Percentiles rank a stretch among this genome's conserved stretches.
Conservation (phyloP, 2,329 filamentous ascomycete species). For the Cytospora schulzeri region DNA sequence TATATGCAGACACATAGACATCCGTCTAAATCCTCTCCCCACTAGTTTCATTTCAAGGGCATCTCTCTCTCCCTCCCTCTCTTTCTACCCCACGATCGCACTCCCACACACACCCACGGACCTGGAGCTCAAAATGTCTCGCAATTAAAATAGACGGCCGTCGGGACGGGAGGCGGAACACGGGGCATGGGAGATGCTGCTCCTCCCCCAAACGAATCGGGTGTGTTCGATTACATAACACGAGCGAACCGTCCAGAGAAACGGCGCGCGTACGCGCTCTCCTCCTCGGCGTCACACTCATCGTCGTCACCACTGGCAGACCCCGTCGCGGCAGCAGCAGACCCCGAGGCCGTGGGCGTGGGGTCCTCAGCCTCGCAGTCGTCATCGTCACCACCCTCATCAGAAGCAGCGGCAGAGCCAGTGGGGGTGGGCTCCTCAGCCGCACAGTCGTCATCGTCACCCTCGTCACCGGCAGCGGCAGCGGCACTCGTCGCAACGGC, state of each 20-base stretch:
- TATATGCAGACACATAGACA: conserved; percentile 5
- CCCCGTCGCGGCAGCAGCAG: neutral
- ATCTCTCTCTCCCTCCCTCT: no score
- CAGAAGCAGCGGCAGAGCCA: neutral
- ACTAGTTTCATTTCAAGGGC: neutral
- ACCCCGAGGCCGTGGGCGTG: neutral
- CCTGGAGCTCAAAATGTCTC: neutral
- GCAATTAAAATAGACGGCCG: neutral
- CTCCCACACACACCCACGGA: neutral
- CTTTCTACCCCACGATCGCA: neutral
- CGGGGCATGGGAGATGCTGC: neutral
- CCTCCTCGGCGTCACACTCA: conserved; percentile 23
- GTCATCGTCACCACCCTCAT: neutral
- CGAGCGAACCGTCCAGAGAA: conserved; percentile 5
- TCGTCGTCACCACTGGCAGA: conserved; percentile 7
- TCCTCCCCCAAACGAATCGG: neutral
- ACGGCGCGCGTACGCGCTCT: conserved; percentile 7
- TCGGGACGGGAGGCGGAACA: no score
- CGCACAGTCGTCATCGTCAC: conserved; percentile 2
- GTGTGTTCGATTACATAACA: no score
- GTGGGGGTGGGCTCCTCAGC: conserved; percentile 4
- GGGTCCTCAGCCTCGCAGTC: neutral
- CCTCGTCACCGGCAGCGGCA: neutral
- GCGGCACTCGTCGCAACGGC: neutral
- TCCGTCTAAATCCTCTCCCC: neutral